phyloP scores from a whole-genome alignment of 305 asterid genomes.

The Solanum hybrid region DNA sequence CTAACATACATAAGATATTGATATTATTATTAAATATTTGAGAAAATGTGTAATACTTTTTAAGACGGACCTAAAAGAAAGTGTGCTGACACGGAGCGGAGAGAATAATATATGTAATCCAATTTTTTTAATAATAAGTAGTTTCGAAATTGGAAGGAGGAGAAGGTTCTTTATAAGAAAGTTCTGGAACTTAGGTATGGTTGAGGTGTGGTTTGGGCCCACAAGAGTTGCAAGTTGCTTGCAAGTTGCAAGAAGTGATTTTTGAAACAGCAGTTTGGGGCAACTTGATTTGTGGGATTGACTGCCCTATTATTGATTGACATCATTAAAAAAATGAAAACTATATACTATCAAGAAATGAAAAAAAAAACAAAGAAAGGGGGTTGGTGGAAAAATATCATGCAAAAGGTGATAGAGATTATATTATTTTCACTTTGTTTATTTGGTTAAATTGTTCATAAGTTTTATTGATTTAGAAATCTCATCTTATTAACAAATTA shows the following conservation, averaged over 20 bases:
- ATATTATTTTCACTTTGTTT: neutral
- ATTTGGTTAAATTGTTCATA: too few species aligned
- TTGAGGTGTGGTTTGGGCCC: slow-evolving; percentile 11
- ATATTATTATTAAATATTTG: neutral
- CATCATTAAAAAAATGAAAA: neutral
- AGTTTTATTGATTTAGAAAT: neutral
- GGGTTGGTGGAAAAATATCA: neutral
- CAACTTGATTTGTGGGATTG: slow-evolving; percentile 1
- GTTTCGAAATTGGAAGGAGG: neutral
- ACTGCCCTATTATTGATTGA: neutral
- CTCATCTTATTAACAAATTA: neutral
- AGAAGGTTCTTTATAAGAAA: neutral
- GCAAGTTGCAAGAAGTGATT: neutral
- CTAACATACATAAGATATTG: neutral
- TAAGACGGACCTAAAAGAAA: too few species aligned
- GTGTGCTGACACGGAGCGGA: too few species aligned
- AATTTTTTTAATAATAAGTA: neutral
- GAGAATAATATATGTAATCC: neutral
- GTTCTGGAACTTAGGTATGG: slow-evolving; percentile 24
- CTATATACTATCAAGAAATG: neutral
- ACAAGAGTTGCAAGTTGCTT: neutral
- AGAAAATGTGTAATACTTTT: neutral
- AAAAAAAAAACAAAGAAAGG: neutral
- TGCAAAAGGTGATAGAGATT: neutral
- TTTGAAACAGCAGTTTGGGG: neutral